Evolutionary conservation across 805 yeast genomes (phyloP).

Genomic region (Cyberlindnera nakhonratchasimensis): DNA sequence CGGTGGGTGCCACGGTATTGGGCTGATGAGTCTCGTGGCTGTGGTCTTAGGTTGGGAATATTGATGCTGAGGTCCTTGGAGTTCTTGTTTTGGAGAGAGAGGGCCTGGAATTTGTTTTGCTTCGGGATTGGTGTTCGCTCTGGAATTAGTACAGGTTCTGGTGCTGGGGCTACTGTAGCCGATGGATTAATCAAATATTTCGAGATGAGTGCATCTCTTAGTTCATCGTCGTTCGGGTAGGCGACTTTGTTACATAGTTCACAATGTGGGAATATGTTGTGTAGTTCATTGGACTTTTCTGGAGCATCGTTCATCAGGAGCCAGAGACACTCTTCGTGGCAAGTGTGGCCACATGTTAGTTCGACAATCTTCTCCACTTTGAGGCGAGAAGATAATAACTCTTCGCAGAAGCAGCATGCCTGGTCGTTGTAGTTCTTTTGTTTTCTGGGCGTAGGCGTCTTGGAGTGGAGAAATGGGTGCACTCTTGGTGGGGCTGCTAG

Average conservation of each 20-base stretch:
- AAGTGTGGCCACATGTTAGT: slow-evolving; percentile 41
- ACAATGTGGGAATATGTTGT: slow-evolving; percentile 26
- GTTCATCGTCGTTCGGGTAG: slow-evolving; percentile 23
- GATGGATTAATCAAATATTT: slow-evolving; percentile 17
- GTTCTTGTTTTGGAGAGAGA: slow-evolving; percentile 23
- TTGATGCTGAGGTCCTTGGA: slow-evolving; percentile 27
- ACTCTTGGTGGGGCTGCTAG: slow-evolving; percentile 17
- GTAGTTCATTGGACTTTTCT: slow-evolving; percentile 6
- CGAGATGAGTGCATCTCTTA: slow-evolving; percentile 21
- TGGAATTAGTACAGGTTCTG: too few species aligned
- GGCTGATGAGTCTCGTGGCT: not conserved
- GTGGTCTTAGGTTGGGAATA: slow-evolving; percentile 15
- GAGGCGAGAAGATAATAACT: slow-evolving; percentile 36
- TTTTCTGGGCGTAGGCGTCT: slow-evolving; percentile 15
- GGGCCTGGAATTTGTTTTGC: slow-evolving; percentile 13
- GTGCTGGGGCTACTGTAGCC: too few species aligned
- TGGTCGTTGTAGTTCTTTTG: slow-evolving; percentile 19
- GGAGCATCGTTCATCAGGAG: slow-evolving; percentile 19
- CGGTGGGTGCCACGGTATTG: not conserved
- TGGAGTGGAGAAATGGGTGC: slow-evolving; percentile 19
- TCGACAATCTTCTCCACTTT: slow-evolving; percentile 36
- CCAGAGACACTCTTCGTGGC: slow-evolving; percentile 45
- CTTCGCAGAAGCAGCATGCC: slow-evolving; percentile 44
- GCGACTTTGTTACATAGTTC: slow-evolving; percentile 20
- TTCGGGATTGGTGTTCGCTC: too few species aligned